phyloP scores from a whole-genome alignment of 805 yeast species.

The Candida oleophila region DNA sequence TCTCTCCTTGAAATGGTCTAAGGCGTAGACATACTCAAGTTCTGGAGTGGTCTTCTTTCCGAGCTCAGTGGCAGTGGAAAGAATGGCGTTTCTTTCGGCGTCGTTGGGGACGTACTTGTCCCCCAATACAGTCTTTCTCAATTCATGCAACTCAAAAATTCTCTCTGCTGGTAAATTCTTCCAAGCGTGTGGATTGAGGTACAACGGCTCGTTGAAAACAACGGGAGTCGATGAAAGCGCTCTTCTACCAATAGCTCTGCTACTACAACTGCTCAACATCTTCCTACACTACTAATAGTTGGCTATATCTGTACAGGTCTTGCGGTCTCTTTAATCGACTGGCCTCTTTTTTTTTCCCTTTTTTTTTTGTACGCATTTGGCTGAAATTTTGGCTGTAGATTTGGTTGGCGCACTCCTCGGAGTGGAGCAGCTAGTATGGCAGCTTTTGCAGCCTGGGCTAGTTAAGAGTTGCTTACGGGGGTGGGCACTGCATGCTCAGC shows the following conservation, averaged over 20 bases:
- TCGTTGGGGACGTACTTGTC: conserved; percentile 52
- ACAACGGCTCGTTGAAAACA: conserved; percentile 27
- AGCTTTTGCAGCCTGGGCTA: no score
- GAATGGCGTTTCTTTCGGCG: conserved; percentile 55
- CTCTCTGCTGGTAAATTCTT: conserved; percentile 62
- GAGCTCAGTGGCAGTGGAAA: conserved; percentile 36
- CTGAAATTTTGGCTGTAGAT: no score
- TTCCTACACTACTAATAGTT: no score
- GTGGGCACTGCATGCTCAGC: no score
- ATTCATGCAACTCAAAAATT: conserved; percentile 58
- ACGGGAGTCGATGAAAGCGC: background rate
- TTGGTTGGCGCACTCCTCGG: no score
- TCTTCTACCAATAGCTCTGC: conserved; percentile 2
- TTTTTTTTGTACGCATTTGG: no score
- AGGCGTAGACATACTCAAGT: conserved; percentile 39
- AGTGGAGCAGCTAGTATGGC: no score
- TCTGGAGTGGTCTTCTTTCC: conserved; percentile 25
- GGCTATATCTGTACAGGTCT: no score
- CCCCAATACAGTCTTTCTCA: conserved; percentile 49
- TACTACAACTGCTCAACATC: background rate
- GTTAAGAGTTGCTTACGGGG: no score
- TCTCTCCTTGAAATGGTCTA: conserved; percentile 42
- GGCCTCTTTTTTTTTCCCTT: no score
- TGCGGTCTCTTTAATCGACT: no score
- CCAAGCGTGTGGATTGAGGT: conserved; percentile 70